Evolutionary conservation across 2,329 filamentous ascomycete species (phyloP), one percentile per base, ranked within the genome.

Genomic region (Amauroascus niger): DNA sequence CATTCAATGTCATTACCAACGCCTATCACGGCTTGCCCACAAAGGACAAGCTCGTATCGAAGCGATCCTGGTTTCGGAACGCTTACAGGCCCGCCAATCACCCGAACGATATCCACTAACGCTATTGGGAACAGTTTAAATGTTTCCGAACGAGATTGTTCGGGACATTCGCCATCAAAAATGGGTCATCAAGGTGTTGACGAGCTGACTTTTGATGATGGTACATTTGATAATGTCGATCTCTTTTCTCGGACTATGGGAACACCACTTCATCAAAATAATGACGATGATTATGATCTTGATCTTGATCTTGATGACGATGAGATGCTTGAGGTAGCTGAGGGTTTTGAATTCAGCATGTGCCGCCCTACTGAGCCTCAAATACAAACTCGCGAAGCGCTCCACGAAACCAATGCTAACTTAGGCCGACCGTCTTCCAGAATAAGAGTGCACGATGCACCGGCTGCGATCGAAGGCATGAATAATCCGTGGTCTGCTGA

Each of bases 401-500:
- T 74, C 56, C 67, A 65, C 30, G 72, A 74, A 60, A 71, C 68
- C 1, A 68, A 69, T 18, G 70, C 68, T 22, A 74, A 74, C 56
- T 56, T 59, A 13, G 52, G 59, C 35, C 65, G 66, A 16, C 55
- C 62, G 11, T 65, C 67, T 7, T 40, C 59, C 6, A 59, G 62
- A 11, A 65, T 65, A 41, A 70, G 71, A 50, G 18, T 20, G 13
- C 52, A 51, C 11, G 49, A 39, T 22, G 30, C 35, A 16, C 16
- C 33, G 1, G 35, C 14, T 5, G 20, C 9, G 20, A 28, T 52
- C 16, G 50, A 52, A 28, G 50, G 50, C 13, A 49, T 50, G 41
- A 53, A 49, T 22, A 77, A 84, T 63, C 76, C 82, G 3, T 98
- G 94, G 93, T 96, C 90, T 14, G 76, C 79, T 41, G 90, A 97